These are phyloP conservation scores for Wallemia hederae DNA, from an alignment of 1,284 basidiomycete genomes.

Conservation along the genomic window DNA sequence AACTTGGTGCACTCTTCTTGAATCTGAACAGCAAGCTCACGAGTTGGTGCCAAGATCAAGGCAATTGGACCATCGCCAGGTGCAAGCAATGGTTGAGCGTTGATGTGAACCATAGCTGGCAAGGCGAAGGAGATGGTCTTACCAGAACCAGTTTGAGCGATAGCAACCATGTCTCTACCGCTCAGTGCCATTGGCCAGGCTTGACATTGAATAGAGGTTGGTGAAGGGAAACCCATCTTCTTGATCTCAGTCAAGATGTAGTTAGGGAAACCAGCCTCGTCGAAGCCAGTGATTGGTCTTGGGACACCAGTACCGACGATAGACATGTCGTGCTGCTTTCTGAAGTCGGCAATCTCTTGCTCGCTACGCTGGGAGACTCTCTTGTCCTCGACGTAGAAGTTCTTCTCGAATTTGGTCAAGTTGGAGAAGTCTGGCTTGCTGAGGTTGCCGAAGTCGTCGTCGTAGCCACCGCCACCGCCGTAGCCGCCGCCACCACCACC, in stretches of 20 bases:
- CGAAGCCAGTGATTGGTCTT: slow-evolving; percentile 66
- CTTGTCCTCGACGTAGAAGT: slow-evolving; percentile 90
- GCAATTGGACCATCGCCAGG: slow-evolving; percentile 94
- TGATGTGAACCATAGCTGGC: slow-evolving; percentile 97
- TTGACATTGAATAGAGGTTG: slow-evolving; percentile 90
- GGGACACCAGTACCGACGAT: slow-evolving; percentile 70
- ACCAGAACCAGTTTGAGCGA: slow-evolving; percentile 85
- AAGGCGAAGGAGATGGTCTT: slow-evolving; percentile 96
- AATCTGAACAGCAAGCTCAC: slow-evolving; percentile 94
- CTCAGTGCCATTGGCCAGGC: slow-evolving; percentile 93
- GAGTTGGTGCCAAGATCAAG: slow-evolving; percentile 82
- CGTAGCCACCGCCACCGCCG: slow-evolving; percentile 41
- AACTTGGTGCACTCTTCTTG: slow-evolving; percentile 98
- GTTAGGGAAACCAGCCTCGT: slow-evolving; percentile 84
- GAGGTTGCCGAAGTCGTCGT: slow-evolving; percentile 51
- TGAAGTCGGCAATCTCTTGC: slow-evolving; percentile 63
- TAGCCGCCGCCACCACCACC: slow-evolving; percentile 21
- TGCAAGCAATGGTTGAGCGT: slow-evolving; percentile 78
- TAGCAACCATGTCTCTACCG: slow-evolving; percentile 80
- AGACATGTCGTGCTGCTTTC: slow-evolving; percentile 62
- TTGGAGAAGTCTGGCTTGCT: slow-evolving; percentile 55
- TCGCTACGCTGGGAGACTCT: slow-evolving; percentile 49
- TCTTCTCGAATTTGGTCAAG: slow-evolving; percentile 26
- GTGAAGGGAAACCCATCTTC: slow-evolving; percentile 64
- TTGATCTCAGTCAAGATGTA: slow-evolving; percentile 80